Evolutionary conservation across 495 filamentous ascomycete genomes (phyloP).

Genomic region (Penicillium tannophilum): DNA sequence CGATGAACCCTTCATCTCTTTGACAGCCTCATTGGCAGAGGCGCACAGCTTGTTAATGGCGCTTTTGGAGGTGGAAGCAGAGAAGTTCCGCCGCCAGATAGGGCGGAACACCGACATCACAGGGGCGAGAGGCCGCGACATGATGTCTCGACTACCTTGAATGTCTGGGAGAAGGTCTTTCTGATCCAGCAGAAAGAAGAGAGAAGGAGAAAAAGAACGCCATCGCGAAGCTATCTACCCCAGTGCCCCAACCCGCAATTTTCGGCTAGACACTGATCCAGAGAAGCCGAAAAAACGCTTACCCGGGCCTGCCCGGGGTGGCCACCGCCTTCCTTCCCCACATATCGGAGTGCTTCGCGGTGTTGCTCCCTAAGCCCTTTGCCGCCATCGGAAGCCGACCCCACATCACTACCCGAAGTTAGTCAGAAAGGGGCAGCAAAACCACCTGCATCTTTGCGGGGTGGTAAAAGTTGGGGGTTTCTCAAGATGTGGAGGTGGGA

Average conservation of each 20-base stretch:
- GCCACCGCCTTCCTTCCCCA: conserved; percentile 14
- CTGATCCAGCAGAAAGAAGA: conserved; percentile 17
- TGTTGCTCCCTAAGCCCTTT: conserved; percentile 18
- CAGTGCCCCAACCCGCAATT: conserved; percentile 12
- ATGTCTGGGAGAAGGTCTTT: conserved; percentile 17
- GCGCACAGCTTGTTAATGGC: conserved; percentile 79
- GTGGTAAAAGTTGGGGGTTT: not conserved
- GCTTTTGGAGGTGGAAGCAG: conserved; percentile 58
- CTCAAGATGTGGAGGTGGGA: not conserved
- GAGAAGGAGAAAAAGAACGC: conserved; percentile 9
- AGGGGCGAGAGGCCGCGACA: conserved; percentile 34
- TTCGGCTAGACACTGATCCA: conserved; percentile 24
- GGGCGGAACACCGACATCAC: conserved; percentile 39
- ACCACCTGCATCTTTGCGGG: not conserved
- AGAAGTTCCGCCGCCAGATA: conserved; percentile 58
- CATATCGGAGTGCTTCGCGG: conserved; percentile 18
- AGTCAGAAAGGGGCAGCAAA: not conserved
- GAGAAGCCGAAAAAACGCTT: conserved; percentile 28
- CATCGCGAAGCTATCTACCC: conserved; percentile 19
- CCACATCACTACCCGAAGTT: conserved; percentile 1
- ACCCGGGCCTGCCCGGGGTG: conserved; percentile 14
- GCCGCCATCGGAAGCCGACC: conserved; percentile 28
- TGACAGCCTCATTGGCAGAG: conserved; percentile 69
- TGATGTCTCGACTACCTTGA: conserved; percentile 17
- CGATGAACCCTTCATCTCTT: conserved; percentile 68